Evolutionary conservation across 2,329 filamentous ascomycete species (phyloP).

Genomic region (Diaporthe velutina): DNA sequence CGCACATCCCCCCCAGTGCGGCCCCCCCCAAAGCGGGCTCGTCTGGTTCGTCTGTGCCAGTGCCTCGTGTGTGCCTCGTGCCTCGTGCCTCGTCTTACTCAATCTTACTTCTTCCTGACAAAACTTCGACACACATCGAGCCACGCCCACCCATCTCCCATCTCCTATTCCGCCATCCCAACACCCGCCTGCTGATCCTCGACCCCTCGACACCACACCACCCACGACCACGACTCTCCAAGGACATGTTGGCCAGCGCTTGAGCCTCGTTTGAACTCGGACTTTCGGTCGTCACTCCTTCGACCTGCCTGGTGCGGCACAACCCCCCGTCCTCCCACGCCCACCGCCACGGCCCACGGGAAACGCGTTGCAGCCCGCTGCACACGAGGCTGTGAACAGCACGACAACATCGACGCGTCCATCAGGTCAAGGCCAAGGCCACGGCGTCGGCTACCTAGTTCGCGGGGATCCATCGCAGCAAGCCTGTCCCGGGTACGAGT

Average conservation of each 20-base stretch:
- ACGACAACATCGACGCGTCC: background rate
- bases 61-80: constrained; percentile 33
- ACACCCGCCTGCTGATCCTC: constrained; percentile 23
- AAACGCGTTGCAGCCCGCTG: constrained; percentile 27
- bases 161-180: background rate
- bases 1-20: background rate
- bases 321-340: background rate
- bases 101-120: constrained; percentile 26
- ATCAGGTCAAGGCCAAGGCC: background rate
- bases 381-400: constrained; percentile 20
- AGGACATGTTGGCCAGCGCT: constrained; percentile 20
- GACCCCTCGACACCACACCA: background rate
- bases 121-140: constrained; percentile 20
- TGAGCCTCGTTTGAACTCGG: constrained; percentile 20
- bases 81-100: constrained; percentile 34
- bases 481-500: constrained; percentile 25
- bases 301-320: constrained; percentile 20
- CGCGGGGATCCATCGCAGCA: no score
- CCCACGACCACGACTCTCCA: no score
- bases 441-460: no score
- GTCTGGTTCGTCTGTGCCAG: background rate
- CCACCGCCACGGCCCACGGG: constrained; percentile 6
- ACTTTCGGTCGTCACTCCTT: constrained; percentile 12
- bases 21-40: background rate
- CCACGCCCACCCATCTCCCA: no score